Evolutionary conservation across 2,329 filamentous ascomycete species (phyloP), one percentile per base, ranked within the genome.

Genomic region (Taxawa tesnikishii): DNA sequence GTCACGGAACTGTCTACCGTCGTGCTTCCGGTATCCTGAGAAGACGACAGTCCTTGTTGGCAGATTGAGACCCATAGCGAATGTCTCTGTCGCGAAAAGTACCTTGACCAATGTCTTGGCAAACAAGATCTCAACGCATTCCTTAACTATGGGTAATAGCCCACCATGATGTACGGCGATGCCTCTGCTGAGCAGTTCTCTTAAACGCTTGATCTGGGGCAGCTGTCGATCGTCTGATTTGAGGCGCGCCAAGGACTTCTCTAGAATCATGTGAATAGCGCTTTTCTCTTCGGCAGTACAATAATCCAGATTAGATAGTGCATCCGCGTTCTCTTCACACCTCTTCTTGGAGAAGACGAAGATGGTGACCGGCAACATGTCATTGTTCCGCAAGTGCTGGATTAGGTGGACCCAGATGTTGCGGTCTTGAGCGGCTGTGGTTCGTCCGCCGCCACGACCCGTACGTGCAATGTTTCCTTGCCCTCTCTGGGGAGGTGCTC

Each of bases 261-360:
- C 85, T 43, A 98, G 85, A 21, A 85, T 88, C 82, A 96, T 94
- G 53, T 98, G 88, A 36, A 93, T 92, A 28, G 83, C 79, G 46
- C 90, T 98, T 68, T 94, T 96, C 60, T 98, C 90, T 3, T 78
- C 71, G 1, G 87, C 84, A 5, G 81, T 94, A 52, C 82, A 92
- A 50, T 93, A 96, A 50, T 98, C 90, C 43, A 94, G 79, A 49
- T 94, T 96, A 39, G 83, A 88, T 14, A 98, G 66, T 0, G 90
- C 88, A 52, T 94, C 84, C 1, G 90, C 90, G 53, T 96, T 98
- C 51, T 96, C 85, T 55, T 98, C 90, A 48, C 90, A 96, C 32
- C 90, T 70, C 58, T 90, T 94, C 62, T 96, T 98, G 3, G 90
- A 98, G 57, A 98, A 98, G 34, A 98, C 88, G 51, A 98, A 98